Base-by-base conservation (phyloP, 768 basidiomycete species). In the Candolleomyces eurysporus region DNA sequence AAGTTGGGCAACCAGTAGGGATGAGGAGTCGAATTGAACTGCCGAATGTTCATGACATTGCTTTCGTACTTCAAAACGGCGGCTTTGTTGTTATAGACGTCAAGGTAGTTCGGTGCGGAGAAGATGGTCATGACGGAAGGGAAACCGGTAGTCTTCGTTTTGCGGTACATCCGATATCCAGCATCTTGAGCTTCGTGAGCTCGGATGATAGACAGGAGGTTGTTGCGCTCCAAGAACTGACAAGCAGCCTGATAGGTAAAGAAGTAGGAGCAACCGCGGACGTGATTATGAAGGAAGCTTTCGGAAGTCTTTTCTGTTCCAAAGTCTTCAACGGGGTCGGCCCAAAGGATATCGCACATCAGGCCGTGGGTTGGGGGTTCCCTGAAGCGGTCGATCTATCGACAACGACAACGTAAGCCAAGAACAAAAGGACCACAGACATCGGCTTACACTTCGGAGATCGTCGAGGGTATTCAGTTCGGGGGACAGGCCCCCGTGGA, bases 61-160 rank as follows among this genome's bases (percentile, higher is more conserved):
- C 92, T 94, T 77, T 98, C 97, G 70, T 98, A 98, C 78, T 98
- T 98, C 70, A 99, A 85, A 21, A 99, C 96, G 0, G 97, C 97
- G 1, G 96, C 97, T 76, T 98, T 98, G 79, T 99, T 99, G 76
- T 96, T 94, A 76, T 98, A 98, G 19, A 98, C 94, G 69, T 98
- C 97, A 61, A 98, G 89, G 71, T 98, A 98, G 72, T 98, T 96
- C 46, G 97, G 97, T 8, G 96, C 96, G 16, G 93, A 96, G 78
- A 99, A 99, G 69, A 99, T 95, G n/a, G 96, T 98, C 95, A 99
- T 98, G 61, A 99, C 96, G 16, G 95, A 96, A 17, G 97, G 96
- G 81, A 99, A 98, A 6, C 96, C 96, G 0, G 96, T 98, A 19
- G 93, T 91, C 76, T 94, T 94, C 5, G 96, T 98, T 77, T 99